Conservation (phyloP, 1,284 basidiomycete species). For the Cryptococcus wingfieldii region DNA sequence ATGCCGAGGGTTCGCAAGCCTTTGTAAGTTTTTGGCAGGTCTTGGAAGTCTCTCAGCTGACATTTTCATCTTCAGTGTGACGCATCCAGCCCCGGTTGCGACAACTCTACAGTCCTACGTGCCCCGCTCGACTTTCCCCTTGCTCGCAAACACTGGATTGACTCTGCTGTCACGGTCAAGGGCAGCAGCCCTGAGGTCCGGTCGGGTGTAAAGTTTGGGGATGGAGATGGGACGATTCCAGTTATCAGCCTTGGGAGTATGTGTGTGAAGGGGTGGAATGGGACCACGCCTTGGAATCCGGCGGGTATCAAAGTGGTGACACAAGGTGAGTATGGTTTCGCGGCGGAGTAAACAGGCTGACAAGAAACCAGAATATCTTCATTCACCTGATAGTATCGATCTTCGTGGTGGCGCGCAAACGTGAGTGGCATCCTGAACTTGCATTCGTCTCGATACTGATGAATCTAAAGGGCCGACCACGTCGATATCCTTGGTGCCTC, state of each 20-base stretch:
- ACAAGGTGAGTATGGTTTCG: conserved; percentile 58
- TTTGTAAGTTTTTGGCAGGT: conserved; percentile 21
- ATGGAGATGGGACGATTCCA: conserved; percentile 95
- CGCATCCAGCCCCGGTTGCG: conserved; percentile 44
- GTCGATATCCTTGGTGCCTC: conserved; percentile 90
- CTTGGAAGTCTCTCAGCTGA: not conserved
- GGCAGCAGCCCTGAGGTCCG: conserved; percentile 61
- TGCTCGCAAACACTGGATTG: conserved; percentile 70
- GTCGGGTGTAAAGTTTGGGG: conserved; percentile 82
- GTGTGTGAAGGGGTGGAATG: conserved; percentile 94
- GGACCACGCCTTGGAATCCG: conserved; percentile 80
- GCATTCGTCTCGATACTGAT: not conserved
- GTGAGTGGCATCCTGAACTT: conserved; percentile 20
- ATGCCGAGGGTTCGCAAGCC: conserved; percentile 47
- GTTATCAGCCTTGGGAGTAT: conserved; percentile 85
- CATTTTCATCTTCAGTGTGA: conserved; percentile 45
- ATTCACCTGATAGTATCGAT: conserved; percentile 72
- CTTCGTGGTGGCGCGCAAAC: conserved; percentile 83
- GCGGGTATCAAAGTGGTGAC: conserved; percentile 80
- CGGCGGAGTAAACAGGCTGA: not conserved
- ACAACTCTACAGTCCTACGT: conserved; percentile 49
- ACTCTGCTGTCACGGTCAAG: conserved; percentile 71
- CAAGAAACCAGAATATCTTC: conserved; percentile 62
- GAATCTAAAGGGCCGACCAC: conserved; percentile 59
- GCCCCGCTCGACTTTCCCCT: conserved; percentile 59